A percentile compares a stretch with the other conserved stretches of the same genome.
Evolutionary conservation across 1,284 basidiomycete genomes (phyloP).

Genomic region (Bondarzewia mesenterica): DNA sequence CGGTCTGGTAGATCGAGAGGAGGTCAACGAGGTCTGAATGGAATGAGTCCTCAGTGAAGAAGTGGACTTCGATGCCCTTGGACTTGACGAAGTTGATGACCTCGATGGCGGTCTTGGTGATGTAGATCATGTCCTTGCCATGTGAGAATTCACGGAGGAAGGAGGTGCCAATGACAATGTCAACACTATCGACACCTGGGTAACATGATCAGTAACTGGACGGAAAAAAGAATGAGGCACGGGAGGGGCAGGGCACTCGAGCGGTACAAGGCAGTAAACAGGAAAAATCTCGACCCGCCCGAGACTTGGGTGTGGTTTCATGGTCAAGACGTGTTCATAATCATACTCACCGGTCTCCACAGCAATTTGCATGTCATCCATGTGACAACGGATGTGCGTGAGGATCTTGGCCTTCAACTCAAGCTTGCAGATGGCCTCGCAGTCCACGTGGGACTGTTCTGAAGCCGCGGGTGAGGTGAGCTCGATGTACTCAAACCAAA

Average conservation of each 20-base stretch:
- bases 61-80: slow-evolving; percentile 99
- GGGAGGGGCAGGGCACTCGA: neutral
- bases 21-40: slow-evolving; percentile 99
- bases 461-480: slow-evolving; percentile 98
- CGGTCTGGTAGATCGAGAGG: slow-evolving; percentile 97
- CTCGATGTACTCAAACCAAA: slow-evolving; percentile 99
- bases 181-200: slow-evolving; percentile 93
- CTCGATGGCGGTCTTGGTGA: slow-evolving; percentile 98
- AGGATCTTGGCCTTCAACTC: slow-evolving; percentile 96
- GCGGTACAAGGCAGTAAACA: too few relatives aligned
- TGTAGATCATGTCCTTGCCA: slow-evolving; percentile 99
- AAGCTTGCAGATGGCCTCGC: slow-evolving; percentile 99
- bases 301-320: too few relatives aligned
- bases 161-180: slow-evolving; percentile 98
- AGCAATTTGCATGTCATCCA: slow-evolving; percentile 98
- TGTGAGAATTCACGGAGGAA: slow-evolving; percentile 99
- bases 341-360: slow-evolving; percentile 83
- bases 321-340: neutral
- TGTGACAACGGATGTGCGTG: slow-evolving; percentile 99
- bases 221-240: too few relatives aligned
- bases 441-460: slow-evolving; percentile 91
- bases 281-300: too few relatives aligned
- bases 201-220: neutral
- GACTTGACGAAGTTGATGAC: slow-evolving; percentile 99
- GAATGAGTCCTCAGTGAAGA: slow-evolving; percentile 99